Base-by-base conservation (phyloP, 345 rosid species). In the Moringa oleifera region DNA sequence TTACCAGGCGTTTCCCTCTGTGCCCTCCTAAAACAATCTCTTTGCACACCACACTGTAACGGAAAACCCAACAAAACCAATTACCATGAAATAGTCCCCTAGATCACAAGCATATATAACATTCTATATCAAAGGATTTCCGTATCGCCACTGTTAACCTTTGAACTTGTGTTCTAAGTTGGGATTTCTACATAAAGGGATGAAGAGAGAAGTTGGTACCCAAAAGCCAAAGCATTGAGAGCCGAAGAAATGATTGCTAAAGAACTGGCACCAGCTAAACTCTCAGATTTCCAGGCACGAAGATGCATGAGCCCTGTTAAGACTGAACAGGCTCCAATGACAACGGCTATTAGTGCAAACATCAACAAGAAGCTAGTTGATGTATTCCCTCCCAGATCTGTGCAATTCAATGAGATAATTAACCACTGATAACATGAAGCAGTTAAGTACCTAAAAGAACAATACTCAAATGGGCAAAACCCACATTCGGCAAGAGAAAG, bases 1-100 rank as follows among this genome's bases (percentile, higher is more conserved):
- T 63, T 65, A 68, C 80, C 85, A 74, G 21, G 50, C 72, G 77
- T 61, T 77, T 77, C 37, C 80, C 76, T 37, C 74, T 72, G n/a
- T 58, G 74, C 21, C 81, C 74, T 69, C 79, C 79, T 23, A 67
- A 41, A 61, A 70, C 55, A 37, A 80, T 77, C 64, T 72, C 67
- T 53, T 77, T 67, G 64, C 70, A 72, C 7, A 55, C 84, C 20
- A 77, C 19, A 23, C 77, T 58, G 63, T 25, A 4, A 33, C 22
- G 49, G 47, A 20, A 25, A 11, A 25, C 2, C 21, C 41, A 55
- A 45, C 5, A 22, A 31, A 23, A 45, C 7, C 8, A 28, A 57
- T 51, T 0, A 59, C 13, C 18, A 23, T 23, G 19, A 33, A 16
- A n/a, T 4, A 31, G 2, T 7, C 3, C 7, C n/a, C n/a, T n/a